Base-by-base conservation (phyloP, 371 early-diverging fungal species). In the Mucor racemosus region DNA sequence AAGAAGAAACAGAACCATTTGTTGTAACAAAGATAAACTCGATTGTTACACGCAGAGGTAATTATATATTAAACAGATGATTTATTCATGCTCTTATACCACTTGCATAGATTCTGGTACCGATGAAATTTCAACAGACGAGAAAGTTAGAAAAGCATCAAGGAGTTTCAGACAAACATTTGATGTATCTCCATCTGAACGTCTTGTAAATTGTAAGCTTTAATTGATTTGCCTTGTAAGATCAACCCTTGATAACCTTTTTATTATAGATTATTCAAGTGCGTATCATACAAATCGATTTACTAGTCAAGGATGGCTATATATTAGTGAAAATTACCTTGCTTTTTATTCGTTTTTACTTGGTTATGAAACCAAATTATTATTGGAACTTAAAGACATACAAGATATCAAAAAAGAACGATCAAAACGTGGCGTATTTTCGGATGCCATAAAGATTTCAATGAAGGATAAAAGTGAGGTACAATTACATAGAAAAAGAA, bases 261-360 rank as follows among this genome's bases (percentile, higher is more conserved):
- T 50, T 38, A n/a, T 3, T 26, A 3, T 76, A 92, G 92, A 95
- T 79, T 98, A 97, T 79, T 94, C 97, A 14, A 94, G 95, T 67
- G 92, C 94, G 0, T 95, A 94, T 71, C 90, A 94, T 69, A 87
- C 87, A 31, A 88, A 88, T 58, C 84, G 92, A 67, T 85, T 94
- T 71, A 85, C 90, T 58, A 94, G 94, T 75, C 99, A 99, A 78
- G 99, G 99, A 0, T 99, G 99, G 99, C 82, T 97, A 79, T 99
- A 99, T 72, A 87, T 99, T 39, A 92, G 93, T 62, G 91, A 95
- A 75, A 93, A 95, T 67, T 93, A 95, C 62, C 73, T 97, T 17
- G 94, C 92, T 70, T 99, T 97, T 72, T 97, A 99, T 77, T 94
- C 97, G 15, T 97, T 92, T 73, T 85, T 98, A 56, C 85, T 99